Evolutionary conservation across 2,329 filamentous ascomycete species (phyloP).

Genomic region (Dactylonectria estremocensis): DNA sequence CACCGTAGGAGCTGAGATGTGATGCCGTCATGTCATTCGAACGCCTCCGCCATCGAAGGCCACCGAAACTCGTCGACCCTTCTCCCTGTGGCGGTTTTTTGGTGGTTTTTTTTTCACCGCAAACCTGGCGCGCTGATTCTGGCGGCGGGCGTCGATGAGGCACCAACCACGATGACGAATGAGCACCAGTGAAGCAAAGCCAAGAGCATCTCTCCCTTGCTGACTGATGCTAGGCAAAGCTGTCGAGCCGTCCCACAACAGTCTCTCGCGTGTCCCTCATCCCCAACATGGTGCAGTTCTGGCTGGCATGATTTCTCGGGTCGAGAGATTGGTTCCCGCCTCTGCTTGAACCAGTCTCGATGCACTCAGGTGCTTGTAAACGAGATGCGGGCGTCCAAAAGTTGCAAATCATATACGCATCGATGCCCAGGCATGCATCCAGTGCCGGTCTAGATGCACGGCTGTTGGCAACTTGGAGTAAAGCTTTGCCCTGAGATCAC

Average conservation of each 20-base stretch:
- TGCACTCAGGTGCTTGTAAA: slow-evolving; percentile 18
- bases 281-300: neutral
- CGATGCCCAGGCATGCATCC: slow-evolving; percentile 18
- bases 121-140: slow-evolving; percentile 12
- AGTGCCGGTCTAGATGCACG: slow-evolving; percentile 18
- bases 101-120: slow-evolving; percentile 6
- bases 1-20: slow-evolving; percentile 11
- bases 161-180: slow-evolving; percentile 21
- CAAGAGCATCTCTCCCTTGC: slow-evolving; percentile 10
- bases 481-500: slow-evolving; percentile 33
- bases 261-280: neutral
- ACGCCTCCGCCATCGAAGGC: slow-evolving; percentile 23
- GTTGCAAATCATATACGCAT: slow-evolving; percentile 22
- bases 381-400: slow-evolving; percentile 13
- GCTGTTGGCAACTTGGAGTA: slow-evolving; percentile 28
- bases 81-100: slow-evolving; percentile 11
- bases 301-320: neutral
- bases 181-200: slow-evolving; percentile 10
- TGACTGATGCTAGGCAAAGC: slow-evolving; percentile 19
- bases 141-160: slow-evolving; percentile 9
- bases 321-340: slow-evolving; percentile 2
- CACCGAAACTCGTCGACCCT: slow-evolving; percentile 23
- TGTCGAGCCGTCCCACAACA: slow-evolving; percentile 13
- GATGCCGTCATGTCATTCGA: slow-evolving; percentile 20
- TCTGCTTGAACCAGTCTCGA: slow-evolving; percentile 5